Percentiles rank a stretch among this genome's conserved stretches.
Conservation (phyloP, 2,329 filamentous ascomycete genomes). For the Colletotrichum sp. region DNA sequence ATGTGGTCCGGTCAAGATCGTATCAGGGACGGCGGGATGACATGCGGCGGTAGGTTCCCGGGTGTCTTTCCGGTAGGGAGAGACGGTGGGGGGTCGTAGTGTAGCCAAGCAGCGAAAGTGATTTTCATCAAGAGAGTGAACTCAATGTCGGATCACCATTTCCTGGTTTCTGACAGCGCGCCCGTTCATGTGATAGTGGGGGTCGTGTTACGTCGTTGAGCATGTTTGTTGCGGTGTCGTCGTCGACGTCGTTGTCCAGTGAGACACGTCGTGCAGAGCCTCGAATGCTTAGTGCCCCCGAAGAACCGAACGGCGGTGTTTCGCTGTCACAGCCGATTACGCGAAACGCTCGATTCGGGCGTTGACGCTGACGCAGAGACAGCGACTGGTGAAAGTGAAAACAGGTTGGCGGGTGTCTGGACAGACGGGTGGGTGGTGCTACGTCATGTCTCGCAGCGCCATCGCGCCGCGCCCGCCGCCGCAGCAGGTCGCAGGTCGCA, state of each 20-base stretch:
- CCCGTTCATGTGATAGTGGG: conserved; percentile 14
- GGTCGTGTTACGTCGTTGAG: conserved; percentile 7
- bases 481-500: not conserved
- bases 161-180: not conserved
- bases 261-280: conserved; percentile 12
- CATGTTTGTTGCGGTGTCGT: not conserved
- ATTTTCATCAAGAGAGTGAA: not conserved
- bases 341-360: not conserved
- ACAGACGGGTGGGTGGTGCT: not conserved
- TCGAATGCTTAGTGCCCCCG: not conserved
- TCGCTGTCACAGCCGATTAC: not conserved
- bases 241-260: not conserved
- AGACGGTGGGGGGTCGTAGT: not conserved
- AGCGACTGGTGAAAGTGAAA: not conserved
- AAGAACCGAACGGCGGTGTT: not conserved
- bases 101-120: not conserved
- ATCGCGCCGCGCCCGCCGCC: not conserved
- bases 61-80: not conserved
- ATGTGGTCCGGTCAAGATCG: not conserved
- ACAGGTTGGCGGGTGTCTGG: not conserved
- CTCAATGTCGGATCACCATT: not conserved
- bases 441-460: conserved; percentile 9
- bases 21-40: not conserved
- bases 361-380: not conserved
- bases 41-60: not conserved